Base-by-base conservation (phyloP, 208 protist genomes). In the Acanthamoeba lenticulata region DNA sequence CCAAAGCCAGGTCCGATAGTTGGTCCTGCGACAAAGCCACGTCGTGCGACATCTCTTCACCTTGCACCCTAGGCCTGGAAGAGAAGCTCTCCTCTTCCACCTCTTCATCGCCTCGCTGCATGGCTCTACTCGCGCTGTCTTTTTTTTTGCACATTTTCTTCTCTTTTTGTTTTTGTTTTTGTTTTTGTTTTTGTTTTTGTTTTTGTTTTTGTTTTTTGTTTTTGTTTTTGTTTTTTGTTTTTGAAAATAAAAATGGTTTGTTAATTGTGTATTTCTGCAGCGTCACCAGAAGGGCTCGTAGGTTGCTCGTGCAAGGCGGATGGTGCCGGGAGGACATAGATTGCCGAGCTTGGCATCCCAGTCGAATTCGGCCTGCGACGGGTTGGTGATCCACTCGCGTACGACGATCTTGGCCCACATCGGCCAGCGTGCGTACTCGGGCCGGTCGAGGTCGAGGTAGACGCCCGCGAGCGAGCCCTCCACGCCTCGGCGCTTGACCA, bases 391-490 rank as follows among this genome's bases (percentile, higher is more conserved):
- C 62, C 62, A 72, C 62, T 72, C 62, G 62, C 62, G 62, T n/a
- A 72, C 62, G 62, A 72, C 24, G 2, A n/a, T 38, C 32, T 72
- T 72, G 62, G 62, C 62, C 62, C 62, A 72, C 11, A 7, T n/a
- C 29, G 62, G 62, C 62, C 62, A 72, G 13, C 62, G 62, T 15
- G 11, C 1, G 62, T 72, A 72, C 32, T 72, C 62, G 27, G 62
- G 62, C 62, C 62, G n/a, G 32, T 72, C 62, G 62, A 72, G 62
- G 62, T 72, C 62, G 29, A 72, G 62, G 62, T 72, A 72, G n/a
- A 38, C n/a, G 32, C 29, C 27, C 6, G 62, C 7, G 0, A 72
- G 62, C 62, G 62, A 72, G 60, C 11, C 6, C 27, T 72, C 62
- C 1, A 72, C 62, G 32, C 32, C 29, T 9, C 27, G 62, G 9